Percentiles rank a stretch among this genome's conserved stretches.
Evolutionary conservation across 208 protist genomes (phyloP).

Genomic region (Wallacemonas collosoma): DNA sequence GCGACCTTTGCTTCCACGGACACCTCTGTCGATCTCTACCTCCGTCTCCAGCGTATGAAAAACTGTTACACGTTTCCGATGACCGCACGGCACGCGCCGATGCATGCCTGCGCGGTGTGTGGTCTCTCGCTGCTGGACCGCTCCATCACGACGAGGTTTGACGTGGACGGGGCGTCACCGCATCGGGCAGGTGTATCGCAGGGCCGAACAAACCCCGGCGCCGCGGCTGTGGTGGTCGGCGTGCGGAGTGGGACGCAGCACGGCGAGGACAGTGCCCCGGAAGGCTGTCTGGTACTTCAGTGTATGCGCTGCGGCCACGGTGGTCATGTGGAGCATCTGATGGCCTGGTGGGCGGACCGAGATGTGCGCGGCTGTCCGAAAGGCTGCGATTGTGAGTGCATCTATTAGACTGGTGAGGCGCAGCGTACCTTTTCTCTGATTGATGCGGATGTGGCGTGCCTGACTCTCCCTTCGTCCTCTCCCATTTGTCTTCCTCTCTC

Average conservation of each 20-base stretch:
- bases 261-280: constrained; percentile 16
- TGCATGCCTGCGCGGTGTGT: constrained; percentile 67
- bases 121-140: constrained; percentile 48
- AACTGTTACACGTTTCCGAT: background rate
- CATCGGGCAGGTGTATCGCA: background rate
- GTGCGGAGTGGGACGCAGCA: constrained; percentile 7
- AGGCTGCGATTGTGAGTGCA: constrained; percentile 70
- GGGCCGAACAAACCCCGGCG: background rate
- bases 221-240: background rate
- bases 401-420: constrained; percentile 37
- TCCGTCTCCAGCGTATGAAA: constrained; percentile 1
- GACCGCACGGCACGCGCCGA: constrained; percentile 34
- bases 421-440: too few relatives aligned
- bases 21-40: constrained; percentile 10
- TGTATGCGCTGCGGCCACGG: constrained; percentile 79
- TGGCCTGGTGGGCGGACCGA: constrained; percentile 68
- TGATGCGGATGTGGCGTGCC: background rate
- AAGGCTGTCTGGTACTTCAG: constrained; percentile 68
- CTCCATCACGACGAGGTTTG: constrained; percentile 12
- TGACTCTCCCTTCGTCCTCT: background rate
- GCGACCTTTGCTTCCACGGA: background rate
- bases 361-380: constrained; percentile 65
- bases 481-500: constrained; percentile 21
- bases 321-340: constrained; percentile 75
- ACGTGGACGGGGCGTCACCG: background rate